Conservation (phyloP, 441 rosid genomes). For the Mallotus japonicus region DNA sequence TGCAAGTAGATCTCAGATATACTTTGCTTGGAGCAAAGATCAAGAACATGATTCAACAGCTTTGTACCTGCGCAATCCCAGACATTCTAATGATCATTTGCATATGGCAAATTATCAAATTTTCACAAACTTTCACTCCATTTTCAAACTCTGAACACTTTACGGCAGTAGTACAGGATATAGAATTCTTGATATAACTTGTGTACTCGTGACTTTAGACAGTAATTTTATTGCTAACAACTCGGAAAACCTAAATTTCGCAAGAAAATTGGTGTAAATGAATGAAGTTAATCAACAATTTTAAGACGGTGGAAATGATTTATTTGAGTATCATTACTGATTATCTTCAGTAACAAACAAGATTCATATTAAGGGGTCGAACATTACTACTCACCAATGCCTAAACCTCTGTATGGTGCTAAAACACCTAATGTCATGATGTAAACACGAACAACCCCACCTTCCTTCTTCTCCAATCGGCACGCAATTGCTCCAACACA, state of each 20-base stretch:
- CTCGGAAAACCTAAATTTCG: no score
- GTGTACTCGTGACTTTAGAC: no score
- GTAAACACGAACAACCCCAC: constrained; percentile 70
- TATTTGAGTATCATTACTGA: no score
- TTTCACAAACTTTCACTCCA: not conserved
- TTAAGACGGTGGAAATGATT: no score
- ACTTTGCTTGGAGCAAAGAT: constrained; percentile 66
- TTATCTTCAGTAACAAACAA: not conserved
- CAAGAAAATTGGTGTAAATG: no score
- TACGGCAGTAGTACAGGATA: not conserved
- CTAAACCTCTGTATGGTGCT: constrained; percentile 96
- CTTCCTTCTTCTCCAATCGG: constrained; percentile 93
- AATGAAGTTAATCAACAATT: no score
- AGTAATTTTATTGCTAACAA: no score
- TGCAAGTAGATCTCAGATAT: constrained; percentile 85
- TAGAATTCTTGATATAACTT: no score
- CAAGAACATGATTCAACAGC: constrained; percentile 81
- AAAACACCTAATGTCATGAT: constrained; percentile 98
- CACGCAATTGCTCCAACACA: constrained; percentile 97
- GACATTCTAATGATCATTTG: constrained; percentile 8
- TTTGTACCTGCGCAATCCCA: constrained; percentile 60
- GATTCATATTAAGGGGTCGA: constrained; percentile 2
- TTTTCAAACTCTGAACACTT: not conserved
- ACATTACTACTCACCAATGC: constrained; percentile 64
- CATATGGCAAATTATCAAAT: not conserved